Base-by-base conservation (phyloP, 106 monocot genomes). In the Posidonia australis region DNA sequence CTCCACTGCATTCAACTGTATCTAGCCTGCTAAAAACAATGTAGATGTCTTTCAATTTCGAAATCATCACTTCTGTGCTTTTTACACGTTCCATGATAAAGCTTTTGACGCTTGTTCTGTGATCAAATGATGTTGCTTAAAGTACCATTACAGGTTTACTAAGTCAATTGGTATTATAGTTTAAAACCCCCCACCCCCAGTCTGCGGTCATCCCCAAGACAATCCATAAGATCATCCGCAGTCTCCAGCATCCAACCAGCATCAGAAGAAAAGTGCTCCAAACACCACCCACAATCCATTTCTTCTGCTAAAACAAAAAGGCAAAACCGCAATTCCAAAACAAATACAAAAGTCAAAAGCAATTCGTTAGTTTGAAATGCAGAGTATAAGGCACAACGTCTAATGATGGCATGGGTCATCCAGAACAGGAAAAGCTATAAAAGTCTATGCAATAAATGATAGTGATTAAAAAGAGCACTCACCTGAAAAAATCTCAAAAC, bases 401-500 rank as follows among this genome's bases (percentile, higher is more conserved):
- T 61, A 30, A 41, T 58, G 41, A 61, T 43, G 21, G 9, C 17
- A 61, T 13, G 32, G 41, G 17, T 25, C 30, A 30, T 16, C 4
- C 16, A 14, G 13, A 27, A 58, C 30, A 16, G 5, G 13, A 29
- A 58, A 29, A 58, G 28, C 16, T 5, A 58, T 36, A 36, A 58
- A 30, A 17, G 12, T 13, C 0, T 13, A 30, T 29, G 58, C 58
- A 58, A 18, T 27, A 58, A 31, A 12, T 58, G 30, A 31, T 58
- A 26, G 58, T 58, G 31, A 58, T 31, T 58, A 67, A 66, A 69
- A 54, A 54, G 30, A 46, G 64, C 51, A 84, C 83, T 84, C 79
- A 84, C 83, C 83, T 84, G 83, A 73, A 64, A n/a, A 76, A 74
- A 72, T 74, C 76, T 62, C 61, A 58, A 74, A 83, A 83, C 73